Conservation (phyloP, 2,329 filamentous ascomycete species). For the Xylariaceae sp. region DNA sequence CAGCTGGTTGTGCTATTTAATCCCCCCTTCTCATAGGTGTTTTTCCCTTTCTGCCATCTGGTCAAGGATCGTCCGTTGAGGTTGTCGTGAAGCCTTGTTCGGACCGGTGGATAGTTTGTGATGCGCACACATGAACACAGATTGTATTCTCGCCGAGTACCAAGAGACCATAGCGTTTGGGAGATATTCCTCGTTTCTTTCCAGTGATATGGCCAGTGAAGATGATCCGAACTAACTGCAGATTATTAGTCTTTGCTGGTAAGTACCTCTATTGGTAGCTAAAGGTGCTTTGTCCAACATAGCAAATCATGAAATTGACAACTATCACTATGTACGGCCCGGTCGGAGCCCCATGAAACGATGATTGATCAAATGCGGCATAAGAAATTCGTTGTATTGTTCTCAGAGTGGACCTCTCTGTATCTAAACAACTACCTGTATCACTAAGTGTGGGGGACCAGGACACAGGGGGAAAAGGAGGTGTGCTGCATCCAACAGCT, state of each 20-base stretch:
- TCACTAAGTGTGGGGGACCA: background rate
- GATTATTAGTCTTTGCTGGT: too few species aligned
- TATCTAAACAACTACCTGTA: background rate
- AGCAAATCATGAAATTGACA: too few species aligned
- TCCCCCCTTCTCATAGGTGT: background rate
- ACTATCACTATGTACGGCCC: too few species aligned
- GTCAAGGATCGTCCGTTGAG: background rate
- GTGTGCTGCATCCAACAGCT: background rate
- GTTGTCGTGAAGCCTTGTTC: background rate
- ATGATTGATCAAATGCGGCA: background rate
- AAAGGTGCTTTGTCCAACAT: too few species aligned
- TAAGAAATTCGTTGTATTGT: slow-evolving; percentile 10
- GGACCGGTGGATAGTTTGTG: slow-evolving; percentile 7
- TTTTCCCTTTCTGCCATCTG: background rate
- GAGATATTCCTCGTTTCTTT: background rate
- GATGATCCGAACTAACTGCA: too few species aligned
- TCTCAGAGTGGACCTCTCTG: slow-evolving; percentile 9
- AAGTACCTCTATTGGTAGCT: too few species aligned
- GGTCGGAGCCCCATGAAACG: too few species aligned
- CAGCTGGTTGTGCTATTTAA: slow-evolving; percentile 9
- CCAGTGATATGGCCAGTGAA: background rate
- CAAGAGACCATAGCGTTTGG: slow-evolving; percentile 5
- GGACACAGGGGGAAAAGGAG: background rate
- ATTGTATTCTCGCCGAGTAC: slow-evolving; percentile 20
- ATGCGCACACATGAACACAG: slow-evolving; percentile 15